Percentiles rank a stretch among this genome's conserved stretches.
These are phyloP conservation scores for Phytopythium aichiense DNA, from an alignment of 352 stramenopile species.

Conservation along the genomic window DNA sequence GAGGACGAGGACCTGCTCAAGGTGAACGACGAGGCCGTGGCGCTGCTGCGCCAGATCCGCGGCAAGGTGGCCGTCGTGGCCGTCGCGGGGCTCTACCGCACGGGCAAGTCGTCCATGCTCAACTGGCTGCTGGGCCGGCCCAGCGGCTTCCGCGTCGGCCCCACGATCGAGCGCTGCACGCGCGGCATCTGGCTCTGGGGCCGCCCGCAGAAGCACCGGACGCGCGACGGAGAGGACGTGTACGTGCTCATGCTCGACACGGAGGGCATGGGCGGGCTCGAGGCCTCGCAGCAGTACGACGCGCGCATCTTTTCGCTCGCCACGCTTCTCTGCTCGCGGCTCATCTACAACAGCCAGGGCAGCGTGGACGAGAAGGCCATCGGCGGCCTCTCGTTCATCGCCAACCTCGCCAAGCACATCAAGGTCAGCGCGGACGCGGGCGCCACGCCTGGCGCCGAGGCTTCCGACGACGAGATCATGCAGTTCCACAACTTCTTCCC, in stretches of 20 bases:
- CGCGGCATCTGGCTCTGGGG: constrained; percentile 87
- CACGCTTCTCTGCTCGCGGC: constrained; percentile 79
- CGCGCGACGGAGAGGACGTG: constrained; percentile 62
- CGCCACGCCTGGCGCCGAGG: constrained; percentile 8
- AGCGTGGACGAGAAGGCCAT: constrained; percentile 87
- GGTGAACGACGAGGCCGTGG: constrained; percentile 74
- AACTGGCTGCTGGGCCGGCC: constrained; percentile 79
- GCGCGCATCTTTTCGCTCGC: constrained; percentile 85
- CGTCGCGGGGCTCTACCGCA: constrained; percentile 86
- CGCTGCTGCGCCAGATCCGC: constrained; percentile 62
- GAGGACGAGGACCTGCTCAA: constrained; percentile 77
- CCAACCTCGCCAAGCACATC: constrained; percentile 85
- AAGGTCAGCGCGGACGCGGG: constrained; percentile 51
- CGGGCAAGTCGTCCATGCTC: constrained; percentile 85
- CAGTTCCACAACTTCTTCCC: constrained; percentile 86
- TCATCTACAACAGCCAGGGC: constrained; percentile 88
- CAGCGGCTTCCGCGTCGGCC: constrained; percentile 75
- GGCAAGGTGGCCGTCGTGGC: constrained; percentile 76
- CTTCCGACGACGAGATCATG: constrained; percentile 51
- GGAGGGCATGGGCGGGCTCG: constrained; percentile 82
- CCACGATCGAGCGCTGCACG: constrained; percentile 81
- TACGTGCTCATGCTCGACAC: constrained; percentile 87
- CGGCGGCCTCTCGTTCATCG: constrained; percentile 79
- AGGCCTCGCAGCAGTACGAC: constrained; percentile 84
- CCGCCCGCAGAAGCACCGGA: constrained; percentile 48